These are phyloP conservation scores for Nakaseomyces uthaithaninus DNA, from an alignment of 1,139 yeast species.

Conservation along the genomic window DNA sequence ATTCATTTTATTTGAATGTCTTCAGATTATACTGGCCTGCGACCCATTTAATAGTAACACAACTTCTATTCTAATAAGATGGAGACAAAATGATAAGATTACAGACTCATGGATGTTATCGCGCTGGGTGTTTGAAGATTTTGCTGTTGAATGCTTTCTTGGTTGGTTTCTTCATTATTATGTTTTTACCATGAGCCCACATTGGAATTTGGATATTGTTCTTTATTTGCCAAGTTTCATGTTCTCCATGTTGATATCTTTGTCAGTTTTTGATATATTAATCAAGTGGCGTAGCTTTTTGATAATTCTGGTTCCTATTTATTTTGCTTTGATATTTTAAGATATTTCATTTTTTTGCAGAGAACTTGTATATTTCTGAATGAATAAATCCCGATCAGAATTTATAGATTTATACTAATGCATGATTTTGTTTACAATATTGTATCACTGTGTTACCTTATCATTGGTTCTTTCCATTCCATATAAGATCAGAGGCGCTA, in stretches of 20 bases:
- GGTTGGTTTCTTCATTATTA: slow-evolving; percentile 57
- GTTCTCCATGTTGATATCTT: slow-evolving; percentile 42
- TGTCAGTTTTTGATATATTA: neutral
- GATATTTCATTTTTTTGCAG: no score
- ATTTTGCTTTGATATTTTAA: slow-evolving; percentile 1
- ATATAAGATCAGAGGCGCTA: no score
- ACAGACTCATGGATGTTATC: slow-evolving; percentile 10
- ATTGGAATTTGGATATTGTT: slow-evolving; percentile 38
- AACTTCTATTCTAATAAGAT: neutral
- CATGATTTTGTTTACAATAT: no score
- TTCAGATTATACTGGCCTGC: slow-evolving; percentile 12
- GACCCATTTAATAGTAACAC: slow-evolving; percentile 18
- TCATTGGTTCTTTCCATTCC: no score
- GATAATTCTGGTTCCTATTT: neutral
- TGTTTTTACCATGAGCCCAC: slow-evolving; percentile 45
- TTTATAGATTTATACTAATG: no score
- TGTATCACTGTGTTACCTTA: no score
- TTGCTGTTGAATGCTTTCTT: slow-evolving; percentile 37
- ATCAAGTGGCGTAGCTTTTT: neutral
- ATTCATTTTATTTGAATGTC: neutral
- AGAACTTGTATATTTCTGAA: no score
- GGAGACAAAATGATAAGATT: neutral
- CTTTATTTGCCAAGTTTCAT: slow-evolving; percentile 56
- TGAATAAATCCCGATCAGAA: no score
- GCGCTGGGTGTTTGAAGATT: slow-evolving; percentile 18